Evolutionary conservation across 139 green algal species (phyloP).

Genomic region (Tetradesmus obliquus): DNA sequence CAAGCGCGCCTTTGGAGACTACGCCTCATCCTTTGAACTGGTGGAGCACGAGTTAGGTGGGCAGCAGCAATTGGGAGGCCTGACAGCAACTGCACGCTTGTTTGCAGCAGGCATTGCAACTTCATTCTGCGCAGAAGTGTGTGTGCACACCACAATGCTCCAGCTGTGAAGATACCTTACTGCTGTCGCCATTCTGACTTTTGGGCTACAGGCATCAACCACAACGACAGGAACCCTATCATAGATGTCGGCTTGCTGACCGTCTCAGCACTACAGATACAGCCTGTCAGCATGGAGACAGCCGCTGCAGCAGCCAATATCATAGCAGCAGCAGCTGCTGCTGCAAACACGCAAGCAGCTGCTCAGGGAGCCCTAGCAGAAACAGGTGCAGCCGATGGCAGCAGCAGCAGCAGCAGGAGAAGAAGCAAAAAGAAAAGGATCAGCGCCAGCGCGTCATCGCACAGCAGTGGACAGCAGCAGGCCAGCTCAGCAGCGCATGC

Average conservation of each 20-base stretch:
- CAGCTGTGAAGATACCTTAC: no score
- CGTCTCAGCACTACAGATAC: neutral
- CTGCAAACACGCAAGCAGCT: no score
- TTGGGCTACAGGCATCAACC: no score
- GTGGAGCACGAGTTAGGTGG: slow-evolving; percentile 39
- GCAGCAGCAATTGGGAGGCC: neutral
- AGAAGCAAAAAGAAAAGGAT: neutral
- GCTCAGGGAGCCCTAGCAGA: no score
- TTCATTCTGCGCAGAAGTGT: no score
- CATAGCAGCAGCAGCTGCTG: slow-evolving; percentile 5
- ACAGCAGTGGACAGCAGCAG: slow-evolving; percentile 12
- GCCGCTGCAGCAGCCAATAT: neutral
- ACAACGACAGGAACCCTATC: neutral
- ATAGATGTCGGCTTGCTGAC: neutral
- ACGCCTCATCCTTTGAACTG: slow-evolving; percentile 41
- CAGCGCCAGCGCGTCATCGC: neutral
- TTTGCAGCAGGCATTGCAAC: no score
- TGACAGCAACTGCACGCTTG: no score
- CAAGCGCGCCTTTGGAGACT: slow-evolving; percentile 47
- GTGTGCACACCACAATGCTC: no score
- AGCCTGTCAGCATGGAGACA: neutral
- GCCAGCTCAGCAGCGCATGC: slow-evolving; percentile 23
- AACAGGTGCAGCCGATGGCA: neutral
- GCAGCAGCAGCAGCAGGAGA: neutral
- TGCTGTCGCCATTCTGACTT: neutral